phyloP scores from a whole-genome alignment of 2,329 filamentous ascomycete species.

The Penicillium sp. region DNA sequence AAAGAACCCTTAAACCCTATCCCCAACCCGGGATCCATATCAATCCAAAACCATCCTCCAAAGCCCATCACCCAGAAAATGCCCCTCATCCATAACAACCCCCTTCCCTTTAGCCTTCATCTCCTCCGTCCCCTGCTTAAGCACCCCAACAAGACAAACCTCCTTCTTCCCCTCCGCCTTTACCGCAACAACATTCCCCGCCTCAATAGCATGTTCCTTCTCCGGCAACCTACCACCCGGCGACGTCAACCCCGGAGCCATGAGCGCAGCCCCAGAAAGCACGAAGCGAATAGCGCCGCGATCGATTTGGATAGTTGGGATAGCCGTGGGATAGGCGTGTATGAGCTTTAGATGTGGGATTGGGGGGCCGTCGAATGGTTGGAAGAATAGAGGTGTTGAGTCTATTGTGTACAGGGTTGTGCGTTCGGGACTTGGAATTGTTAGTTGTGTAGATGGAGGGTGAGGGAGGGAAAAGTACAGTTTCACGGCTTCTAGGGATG shows the following conservation, averaged over 20 bases:
- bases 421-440: conserved; percentile 63
- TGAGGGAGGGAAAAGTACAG: conserved; percentile 49
- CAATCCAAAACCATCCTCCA: conserved; percentile 67
- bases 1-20: too few relatives aligned
- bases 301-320: conserved; percentile 84
- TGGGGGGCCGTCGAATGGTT: conserved; percentile 70
- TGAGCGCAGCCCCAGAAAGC: conserved; percentile 84
- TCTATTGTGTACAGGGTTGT: conserved; percentile 83
- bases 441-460: background rate
- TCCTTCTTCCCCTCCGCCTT: conserved; percentile 90
- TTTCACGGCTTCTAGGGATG: conserved; percentile 84
- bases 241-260: conserved; percentile 90
- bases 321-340: conserved; percentile 80
- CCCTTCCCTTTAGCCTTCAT: conserved; percentile 94
- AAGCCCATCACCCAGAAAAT: conserved; percentile 89
- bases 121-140: conserved; percentile 82
- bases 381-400: conserved; percentile 78
- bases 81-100: conserved; percentile 85
- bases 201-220: conserved; percentile 59
- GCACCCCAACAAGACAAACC: conserved; percentile 78
- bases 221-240: conserved; percentile 73
- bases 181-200: conserved; percentile 81
- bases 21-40: conserved; percentile 5
- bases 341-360: conserved; percentile 85
- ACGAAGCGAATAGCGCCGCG: conserved; percentile 96